phyloP scores from a whole-genome alignment of 768 basidiomycete species.

The Lentinula detonsa region DNA sequence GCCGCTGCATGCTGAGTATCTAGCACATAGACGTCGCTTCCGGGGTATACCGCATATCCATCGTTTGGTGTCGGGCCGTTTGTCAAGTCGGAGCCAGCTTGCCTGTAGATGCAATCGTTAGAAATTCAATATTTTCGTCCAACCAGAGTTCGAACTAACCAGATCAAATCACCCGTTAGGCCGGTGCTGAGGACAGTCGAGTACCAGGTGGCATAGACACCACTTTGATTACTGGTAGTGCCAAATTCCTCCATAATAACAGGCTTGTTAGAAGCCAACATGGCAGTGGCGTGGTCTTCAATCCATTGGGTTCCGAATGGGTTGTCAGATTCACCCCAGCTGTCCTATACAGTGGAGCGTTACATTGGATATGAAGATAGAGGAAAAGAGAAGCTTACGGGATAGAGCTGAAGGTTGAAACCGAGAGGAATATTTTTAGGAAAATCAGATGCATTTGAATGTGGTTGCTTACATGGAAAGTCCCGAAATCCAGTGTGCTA shows the following conservation, averaged over 20 bases:
- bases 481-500: slow-evolving; percentile 59
- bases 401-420: slow-evolving; percentile 22
- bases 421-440: too few species aligned
- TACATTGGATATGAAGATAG: neutral
- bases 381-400: slow-evolving; percentile 14
- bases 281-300: slow-evolving; percentile 48
- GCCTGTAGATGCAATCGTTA: slow-evolving; percentile 12
- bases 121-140: neutral
- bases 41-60: slow-evolving; percentile 36
- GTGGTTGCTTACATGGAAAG: slow-evolving; percentile 46
- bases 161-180: slow-evolving; percentile 57
- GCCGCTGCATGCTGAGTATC: slow-evolving; percentile 29
- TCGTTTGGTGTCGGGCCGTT: slow-evolving; percentile 32
- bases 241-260: slow-evolving; percentile 66
- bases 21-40: slow-evolving; percentile 26
- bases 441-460: too few species aligned
- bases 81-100: slow-evolving; percentile 20
- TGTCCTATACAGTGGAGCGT: slow-evolving; percentile 19
- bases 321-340: slow-evolving; percentile 44
- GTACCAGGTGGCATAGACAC: slow-evolving; percentile 51
- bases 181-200: slow-evolving; percentile 43
- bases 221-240: slow-evolving; percentile 33
- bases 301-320: slow-evolving; percentile 62
- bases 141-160: slow-evolving; percentile 23
- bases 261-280: slow-evolving; percentile 48